phyloP scores from a whole-genome alignment of 179 eudicot genomes.

The Carnegiea gigantea region DNA sequence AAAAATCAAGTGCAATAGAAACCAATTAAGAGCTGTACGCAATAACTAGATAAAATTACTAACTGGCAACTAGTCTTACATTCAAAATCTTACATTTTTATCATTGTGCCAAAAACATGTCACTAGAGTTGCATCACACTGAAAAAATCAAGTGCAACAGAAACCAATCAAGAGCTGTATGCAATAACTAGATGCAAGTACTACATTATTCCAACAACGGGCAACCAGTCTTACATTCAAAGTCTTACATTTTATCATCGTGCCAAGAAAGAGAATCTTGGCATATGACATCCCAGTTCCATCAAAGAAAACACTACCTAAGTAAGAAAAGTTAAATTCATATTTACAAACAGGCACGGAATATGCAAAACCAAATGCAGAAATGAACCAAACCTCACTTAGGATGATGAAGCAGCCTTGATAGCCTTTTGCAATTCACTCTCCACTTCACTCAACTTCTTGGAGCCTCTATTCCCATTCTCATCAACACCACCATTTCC shows the following conservation, averaged over 20 bases:
- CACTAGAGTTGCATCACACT: neutral
- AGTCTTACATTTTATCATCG: slow-evolving; percentile 2
- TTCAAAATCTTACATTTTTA: neutral
- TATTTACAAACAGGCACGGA: slow-evolving; percentile 27
- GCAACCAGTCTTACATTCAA: neutral
- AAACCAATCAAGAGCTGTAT: neutral
- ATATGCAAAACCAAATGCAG: slow-evolving; percentile 16
- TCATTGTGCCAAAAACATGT: neutral
- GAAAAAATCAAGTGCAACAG: neutral
- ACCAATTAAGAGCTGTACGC: neutral
- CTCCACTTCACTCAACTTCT: slow-evolving; percentile 57
- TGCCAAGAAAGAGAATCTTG: slow-evolving; percentile 10
- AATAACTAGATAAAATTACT: slow-evolving; percentile 13
- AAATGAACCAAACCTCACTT: slow-evolving; percentile 31
- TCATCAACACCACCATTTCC: slow-evolving; percentile 33
- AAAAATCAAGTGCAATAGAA: neutral
- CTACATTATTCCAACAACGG: slow-evolving; percentile 3
- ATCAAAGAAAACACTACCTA: slow-evolving; percentile 15
- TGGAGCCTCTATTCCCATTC: slow-evolving; percentile 37
- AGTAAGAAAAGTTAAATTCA: slow-evolving; percentile 17
- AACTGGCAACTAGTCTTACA: neutral
- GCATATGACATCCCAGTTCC: slow-evolving; percentile 3
- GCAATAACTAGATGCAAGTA: slow-evolving; percentile 14
- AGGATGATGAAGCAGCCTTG: slow-evolving; percentile 62
- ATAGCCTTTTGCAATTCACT: slow-evolving; percentile 81